Conservation (phyloP, 139 green algal genomes). For the Coelastrella sp. region DNA sequence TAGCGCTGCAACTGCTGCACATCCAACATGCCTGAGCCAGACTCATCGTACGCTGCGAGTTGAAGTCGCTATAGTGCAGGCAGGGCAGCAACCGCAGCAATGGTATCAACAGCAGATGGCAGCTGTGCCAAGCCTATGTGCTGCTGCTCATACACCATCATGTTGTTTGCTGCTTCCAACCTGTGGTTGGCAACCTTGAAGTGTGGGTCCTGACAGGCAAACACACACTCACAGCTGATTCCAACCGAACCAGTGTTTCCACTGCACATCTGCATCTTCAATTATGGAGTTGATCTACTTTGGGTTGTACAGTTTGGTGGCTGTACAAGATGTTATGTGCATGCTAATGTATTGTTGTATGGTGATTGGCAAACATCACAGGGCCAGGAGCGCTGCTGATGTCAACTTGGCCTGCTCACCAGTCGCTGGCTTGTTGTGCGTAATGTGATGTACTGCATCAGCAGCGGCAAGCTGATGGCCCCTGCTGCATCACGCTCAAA, state of each 20-base stretch:
- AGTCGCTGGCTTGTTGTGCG: conserved; percentile 64
- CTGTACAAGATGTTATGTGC: no score
- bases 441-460: conserved; percentile 68
- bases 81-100: background rate
- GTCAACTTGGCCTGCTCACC: conserved; percentile 43
- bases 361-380: no score
- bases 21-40: conserved; percentile 58
- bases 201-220: no score
- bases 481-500: conserved; percentile 66
- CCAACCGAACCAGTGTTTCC: background rate
- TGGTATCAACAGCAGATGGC: background rate
- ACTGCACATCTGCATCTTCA: no score
- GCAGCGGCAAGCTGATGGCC: conserved; percentile 62
- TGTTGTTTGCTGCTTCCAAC: background rate
- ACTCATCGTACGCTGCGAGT: conserved; percentile 68
- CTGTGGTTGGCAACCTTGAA: no score
- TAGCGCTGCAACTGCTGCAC: conserved; percentile 69
- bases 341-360: no score
- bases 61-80: conserved; percentile 14
- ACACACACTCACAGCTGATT: no score
- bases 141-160: background rate
- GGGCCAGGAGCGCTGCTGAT: no score
- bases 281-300: no score
- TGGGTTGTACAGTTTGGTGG: no score
- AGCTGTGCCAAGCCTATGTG: background rate